phyloP scores from a whole-genome alignment of 78 protist genomes.

The Protostelium mycophagum region DNA sequence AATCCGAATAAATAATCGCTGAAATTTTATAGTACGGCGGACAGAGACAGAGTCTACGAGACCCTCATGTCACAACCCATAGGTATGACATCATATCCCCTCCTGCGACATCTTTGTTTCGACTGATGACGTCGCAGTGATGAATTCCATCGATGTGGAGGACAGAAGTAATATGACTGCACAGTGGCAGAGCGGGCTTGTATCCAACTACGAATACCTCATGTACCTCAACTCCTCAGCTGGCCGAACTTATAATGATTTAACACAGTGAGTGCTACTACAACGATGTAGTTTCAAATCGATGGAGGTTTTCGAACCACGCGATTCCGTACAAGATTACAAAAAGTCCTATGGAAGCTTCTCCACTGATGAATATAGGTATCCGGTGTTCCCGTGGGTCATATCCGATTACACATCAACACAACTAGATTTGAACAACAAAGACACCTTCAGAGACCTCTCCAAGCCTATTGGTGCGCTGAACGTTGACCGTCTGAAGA shows the following conservation, averaged over 20 bases:
- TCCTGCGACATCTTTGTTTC: not conserved
- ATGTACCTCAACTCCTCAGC: conserved; percentile 80
- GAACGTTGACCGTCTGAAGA: conserved; percentile 61
- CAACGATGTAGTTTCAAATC: not conserved
- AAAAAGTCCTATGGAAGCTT: conserved; percentile 29
- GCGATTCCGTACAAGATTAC: conserved; percentile 85
- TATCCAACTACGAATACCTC: conserved; percentile 86
- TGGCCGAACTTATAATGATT: conserved; percentile 81
- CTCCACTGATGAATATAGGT: conserved; percentile 10
- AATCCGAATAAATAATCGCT: too few relatives aligned
- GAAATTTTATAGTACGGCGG: conserved; percentile 9
- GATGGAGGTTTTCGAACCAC: conserved; percentile 13
- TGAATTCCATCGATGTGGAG: not conserved
- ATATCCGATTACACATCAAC: conserved; percentile 13
- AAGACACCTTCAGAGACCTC: conserved; percentile 75
- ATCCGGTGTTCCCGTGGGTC: conserved; percentile 58
- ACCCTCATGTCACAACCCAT: not conserved
- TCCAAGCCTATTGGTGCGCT: conserved; percentile 91
- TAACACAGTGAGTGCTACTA: conserved; percentile 69
- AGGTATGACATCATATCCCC: not conserved
- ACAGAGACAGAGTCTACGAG: conserved; percentile 29
- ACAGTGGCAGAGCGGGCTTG: conserved; percentile 71
- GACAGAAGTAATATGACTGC: conserved; percentile 39
- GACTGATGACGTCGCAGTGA: conserved; percentile 20
- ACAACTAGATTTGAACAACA: conserved; percentile 20